These are phyloP conservation scores for Trichoderma asperellum DNA, from an alignment of 2,329 filamentous ascomycete species.

Conservation along the genomic window DNA sequence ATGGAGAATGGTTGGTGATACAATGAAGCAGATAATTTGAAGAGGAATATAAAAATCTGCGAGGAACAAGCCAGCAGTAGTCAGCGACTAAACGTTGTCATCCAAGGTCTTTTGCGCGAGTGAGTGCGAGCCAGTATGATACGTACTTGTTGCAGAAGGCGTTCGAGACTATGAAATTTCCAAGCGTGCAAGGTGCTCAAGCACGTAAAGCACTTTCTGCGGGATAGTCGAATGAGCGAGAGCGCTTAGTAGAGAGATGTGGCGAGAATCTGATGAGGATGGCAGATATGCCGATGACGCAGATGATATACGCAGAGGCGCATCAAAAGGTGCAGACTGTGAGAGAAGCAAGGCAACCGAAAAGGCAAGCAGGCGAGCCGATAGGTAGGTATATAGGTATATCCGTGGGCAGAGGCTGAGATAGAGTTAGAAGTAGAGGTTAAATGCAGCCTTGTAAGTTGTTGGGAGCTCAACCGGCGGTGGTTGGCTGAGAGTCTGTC, in stretches of 20 bases:
- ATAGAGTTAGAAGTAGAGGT: conserved; percentile 39
- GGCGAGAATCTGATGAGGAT: background rate
- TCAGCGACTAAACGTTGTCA: background rate
- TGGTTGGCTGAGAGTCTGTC: background rate
- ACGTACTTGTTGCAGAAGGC: background rate
- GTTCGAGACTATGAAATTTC: background rate
- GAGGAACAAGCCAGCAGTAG: background rate
- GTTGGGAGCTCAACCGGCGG: background rate
- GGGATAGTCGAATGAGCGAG: background rate
- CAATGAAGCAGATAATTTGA: too few relatives aligned
- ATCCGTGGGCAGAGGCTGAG: conserved; percentile 18
- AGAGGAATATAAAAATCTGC: too few relatives aligned
- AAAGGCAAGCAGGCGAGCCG: background rate
- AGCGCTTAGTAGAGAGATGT: background rate
- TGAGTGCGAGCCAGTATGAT: background rate
- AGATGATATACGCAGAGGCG: background rate
- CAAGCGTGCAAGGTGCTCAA: background rate
- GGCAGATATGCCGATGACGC: background rate
- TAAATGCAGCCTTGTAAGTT: background rate
- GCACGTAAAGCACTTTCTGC: background rate
- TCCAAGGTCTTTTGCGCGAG: background rate
- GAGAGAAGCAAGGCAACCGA: background rate
- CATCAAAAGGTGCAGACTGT: background rate
- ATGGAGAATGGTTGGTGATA: too few relatives aligned
- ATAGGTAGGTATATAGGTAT: background rate